Percentiles rank a stretch among this genome's conserved stretches.
These are phyloP conservation scores for Kwoniella pini DNA, from an alignment of 768 basidiomycete species.

Conservation along the genomic window DNA sequence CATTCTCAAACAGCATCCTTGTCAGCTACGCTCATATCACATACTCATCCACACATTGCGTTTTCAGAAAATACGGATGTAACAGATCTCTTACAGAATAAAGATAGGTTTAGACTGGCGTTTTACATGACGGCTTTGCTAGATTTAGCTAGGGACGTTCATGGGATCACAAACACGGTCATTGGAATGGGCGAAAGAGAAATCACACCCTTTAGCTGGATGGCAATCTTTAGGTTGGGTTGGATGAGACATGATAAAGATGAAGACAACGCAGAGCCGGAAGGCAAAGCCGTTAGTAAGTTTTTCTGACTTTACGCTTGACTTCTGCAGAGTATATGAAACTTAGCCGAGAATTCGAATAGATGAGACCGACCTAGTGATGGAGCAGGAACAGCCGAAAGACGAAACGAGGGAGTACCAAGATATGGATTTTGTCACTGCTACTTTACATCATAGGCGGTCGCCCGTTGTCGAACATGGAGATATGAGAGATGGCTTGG, in stretches of 20 bases:
- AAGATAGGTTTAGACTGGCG: conserved; percentile 39
- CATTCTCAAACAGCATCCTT: background rate
- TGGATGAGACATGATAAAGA: conserved; percentile 18
- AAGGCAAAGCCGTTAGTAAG: background rate
- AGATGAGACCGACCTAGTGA: conserved; percentile 13
- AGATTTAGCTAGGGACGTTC: conserved; percentile 39
- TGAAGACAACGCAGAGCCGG: background rate
- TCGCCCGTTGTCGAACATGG: background rate
- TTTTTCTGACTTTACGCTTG: background rate
- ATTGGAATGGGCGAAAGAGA: conserved; percentile 2
- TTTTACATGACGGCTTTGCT: conserved; percentile 47
- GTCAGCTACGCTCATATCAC: background rate
- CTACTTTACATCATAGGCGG: conserved; percentile 12
- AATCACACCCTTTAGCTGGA: conserved; percentile 11
- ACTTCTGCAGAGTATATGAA: no score
- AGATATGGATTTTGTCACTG: conserved; percentile 30
- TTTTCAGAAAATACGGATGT: conserved; percentile 16
- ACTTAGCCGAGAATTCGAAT: background rate
- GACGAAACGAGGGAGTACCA: conserved; percentile 19
- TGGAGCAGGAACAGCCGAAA: conserved; percentile 17
- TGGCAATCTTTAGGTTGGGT: conserved; percentile 13
- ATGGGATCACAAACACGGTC: conserved; percentile 20
- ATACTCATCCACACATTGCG: background rate
- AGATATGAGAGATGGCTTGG: background rate
- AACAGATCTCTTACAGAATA: conserved; percentile 7